Evolutionary conservation across 2,329 filamentous ascomycete species (phyloP).

Genomic region (Talaromyces sp.): DNA sequence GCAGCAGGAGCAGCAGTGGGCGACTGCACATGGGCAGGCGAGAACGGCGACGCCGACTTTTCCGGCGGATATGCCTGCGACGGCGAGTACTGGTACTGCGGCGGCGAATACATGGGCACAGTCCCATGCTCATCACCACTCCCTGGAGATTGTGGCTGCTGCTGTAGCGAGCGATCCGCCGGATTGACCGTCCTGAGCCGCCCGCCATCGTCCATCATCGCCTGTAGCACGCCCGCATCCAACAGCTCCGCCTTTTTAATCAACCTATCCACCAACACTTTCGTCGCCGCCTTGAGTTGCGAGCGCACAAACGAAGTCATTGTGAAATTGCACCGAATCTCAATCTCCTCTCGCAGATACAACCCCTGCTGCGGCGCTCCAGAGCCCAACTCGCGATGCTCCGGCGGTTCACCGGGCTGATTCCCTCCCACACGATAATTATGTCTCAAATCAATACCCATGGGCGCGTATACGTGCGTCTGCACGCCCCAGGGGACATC

Average conservation of each 20-base stretch:
- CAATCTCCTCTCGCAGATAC: conserved; percentile 75
- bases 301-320: conserved; percentile 72
- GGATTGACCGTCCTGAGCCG: conserved; percentile 10
- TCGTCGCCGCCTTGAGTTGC: conserved; percentile 71
- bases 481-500: conserved; percentile 67
- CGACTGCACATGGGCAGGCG: neutral
- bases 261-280: conserved; percentile 58
- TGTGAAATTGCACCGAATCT: conserved; percentile 72
- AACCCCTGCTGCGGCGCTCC: conserved; percentile 62
- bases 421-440: conserved; percentile 71
- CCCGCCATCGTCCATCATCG: conserved; percentile 9
- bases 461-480: conserved; percentile 79
- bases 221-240: conserved; percentile 14
- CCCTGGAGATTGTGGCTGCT: neutral
- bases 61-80: neutral
- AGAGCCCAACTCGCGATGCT: conserved; percentile 61
- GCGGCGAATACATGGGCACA: neutral
- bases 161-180: conserved; percentile 3
- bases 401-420: conserved; percentile 63
- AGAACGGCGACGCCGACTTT: neutral
- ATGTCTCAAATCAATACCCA: conserved; percentile 70
- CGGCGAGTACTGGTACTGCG: neutral
- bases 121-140: neutral
- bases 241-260: conserved; percentile 42
- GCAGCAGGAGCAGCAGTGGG: neutral